These are phyloP conservation scores for Penicillium salamii DNA, from an alignment of 495 filamentous ascomycete genomes.

Conservation along the genomic window DNA sequence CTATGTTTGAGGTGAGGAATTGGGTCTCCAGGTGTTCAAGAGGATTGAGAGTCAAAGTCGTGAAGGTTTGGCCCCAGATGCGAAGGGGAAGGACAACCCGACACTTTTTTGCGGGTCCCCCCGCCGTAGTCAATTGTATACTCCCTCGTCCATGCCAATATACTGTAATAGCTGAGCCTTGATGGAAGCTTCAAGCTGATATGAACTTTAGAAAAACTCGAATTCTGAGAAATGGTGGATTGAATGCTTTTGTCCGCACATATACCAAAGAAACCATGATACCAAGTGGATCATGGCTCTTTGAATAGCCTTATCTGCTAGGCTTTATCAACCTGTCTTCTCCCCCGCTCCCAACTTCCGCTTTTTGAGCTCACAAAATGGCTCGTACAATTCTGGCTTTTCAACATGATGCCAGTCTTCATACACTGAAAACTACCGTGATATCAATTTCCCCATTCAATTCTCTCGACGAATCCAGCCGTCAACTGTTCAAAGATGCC, in stretches of 20 bases:
- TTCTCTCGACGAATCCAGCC: slow-evolving; percentile 42
- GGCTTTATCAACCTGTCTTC: too few species aligned
- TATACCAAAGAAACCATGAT: too few species aligned
- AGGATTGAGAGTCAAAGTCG: not conserved
- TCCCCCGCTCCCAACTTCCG: not conserved
- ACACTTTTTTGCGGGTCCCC: not conserved
- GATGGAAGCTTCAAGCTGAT: too few species aligned
- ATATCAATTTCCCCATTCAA: slow-evolving; percentile 43
- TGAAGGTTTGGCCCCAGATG: not conserved
- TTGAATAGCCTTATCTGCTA: too few species aligned
- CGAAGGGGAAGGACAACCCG: not conserved
- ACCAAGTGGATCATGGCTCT: too few species aligned
- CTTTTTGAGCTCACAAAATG: not conserved
- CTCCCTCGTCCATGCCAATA: too few species aligned
- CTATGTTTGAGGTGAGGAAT: not conserved
- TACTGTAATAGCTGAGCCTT: too few species aligned
- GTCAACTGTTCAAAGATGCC: slow-evolving; percentile 48
- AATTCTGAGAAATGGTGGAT: too few species aligned
- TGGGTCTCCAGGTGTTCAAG: not conserved
- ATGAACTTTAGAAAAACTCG: too few species aligned
- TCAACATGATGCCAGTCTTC: slow-evolving; percentile 52
- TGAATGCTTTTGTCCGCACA: too few species aligned
- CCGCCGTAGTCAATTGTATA: not conserved
- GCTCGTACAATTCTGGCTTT: slow-evolving; percentile 49
- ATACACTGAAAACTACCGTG: slow-evolving; percentile 41